These are phyloP conservation scores for Daldinia decipiens DNA, from an alignment of 495 filamentous ascomycete genomes.

Conservation along the genomic window DNA sequence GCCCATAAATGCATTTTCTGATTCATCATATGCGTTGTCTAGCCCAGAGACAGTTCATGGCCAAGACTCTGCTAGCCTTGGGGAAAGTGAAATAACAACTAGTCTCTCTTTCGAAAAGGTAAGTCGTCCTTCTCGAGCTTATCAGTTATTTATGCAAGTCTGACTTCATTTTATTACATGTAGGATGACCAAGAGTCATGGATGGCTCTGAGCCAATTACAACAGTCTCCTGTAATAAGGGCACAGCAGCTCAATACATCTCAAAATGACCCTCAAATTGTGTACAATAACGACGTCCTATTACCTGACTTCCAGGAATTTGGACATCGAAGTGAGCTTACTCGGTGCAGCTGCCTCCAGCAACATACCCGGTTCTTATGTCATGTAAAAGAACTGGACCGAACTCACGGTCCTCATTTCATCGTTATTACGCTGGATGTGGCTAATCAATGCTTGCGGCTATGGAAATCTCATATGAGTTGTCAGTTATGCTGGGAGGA, in stretches of 20 bases:
- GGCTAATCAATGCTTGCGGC: neutral
- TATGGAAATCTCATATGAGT: neutral
- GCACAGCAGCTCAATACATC: neutral
- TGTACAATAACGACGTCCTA: neutral
- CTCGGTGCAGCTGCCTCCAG: slow-evolving; percentile 2
- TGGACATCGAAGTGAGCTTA: neutral
- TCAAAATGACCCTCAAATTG: neutral
- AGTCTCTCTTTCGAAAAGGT: neutral
- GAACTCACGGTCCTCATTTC: neutral
- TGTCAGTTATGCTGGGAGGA: slow-evolving; percentile 1
- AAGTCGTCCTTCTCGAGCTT: neutral
- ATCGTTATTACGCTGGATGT: slow-evolving; percentile 2
- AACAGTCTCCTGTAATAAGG: neutral
- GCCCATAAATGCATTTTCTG: neutral
- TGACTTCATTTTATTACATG: neutral
- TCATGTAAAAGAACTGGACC: neutral
- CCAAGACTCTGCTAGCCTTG: neutral
- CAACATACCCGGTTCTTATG: slow-evolving; percentile 6
- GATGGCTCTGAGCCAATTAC: neutral
- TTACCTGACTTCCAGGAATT: neutral
- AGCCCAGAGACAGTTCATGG: neutral
- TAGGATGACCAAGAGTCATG: neutral
- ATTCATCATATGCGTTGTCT: neutral
- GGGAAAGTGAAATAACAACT: neutral
- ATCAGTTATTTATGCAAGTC: neutral